Conservation (phyloP, 2,329 filamentous ascomycete species). For the Knufia petricola region DNA sequence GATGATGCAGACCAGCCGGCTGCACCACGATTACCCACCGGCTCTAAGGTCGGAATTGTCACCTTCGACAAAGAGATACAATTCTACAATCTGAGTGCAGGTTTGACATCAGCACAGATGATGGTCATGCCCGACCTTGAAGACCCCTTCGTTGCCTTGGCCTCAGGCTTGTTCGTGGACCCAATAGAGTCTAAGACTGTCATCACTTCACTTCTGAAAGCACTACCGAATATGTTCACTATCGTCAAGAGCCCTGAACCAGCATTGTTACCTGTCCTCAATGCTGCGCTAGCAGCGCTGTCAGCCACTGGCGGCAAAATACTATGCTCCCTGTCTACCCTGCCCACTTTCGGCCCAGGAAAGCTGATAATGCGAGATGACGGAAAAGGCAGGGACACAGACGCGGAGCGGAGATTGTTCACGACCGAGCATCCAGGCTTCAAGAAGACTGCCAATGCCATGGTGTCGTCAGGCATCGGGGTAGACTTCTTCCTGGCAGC, state of each 20-base stretch:
- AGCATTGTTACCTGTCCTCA: slow-evolving; percentile 72
- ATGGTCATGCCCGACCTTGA: slow-evolving; percentile 97
- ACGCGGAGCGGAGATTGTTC: slow-evolving; percentile 85
- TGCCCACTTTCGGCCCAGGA: slow-evolving; percentile 87
- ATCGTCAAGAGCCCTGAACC: slow-evolving; percentile 84
- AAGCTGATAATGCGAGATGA: slow-evolving; percentile 79
- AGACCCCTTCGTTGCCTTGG: slow-evolving; percentile 88
- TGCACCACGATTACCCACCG: slow-evolving; percentile 53
- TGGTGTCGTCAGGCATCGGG: slow-evolving; percentile 78
- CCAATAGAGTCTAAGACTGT: slow-evolving; percentile 78
- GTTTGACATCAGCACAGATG: slow-evolving; percentile 85
- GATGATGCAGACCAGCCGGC: slow-evolving; percentile 46
- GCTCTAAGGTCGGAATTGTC: slow-evolving; percentile 84
- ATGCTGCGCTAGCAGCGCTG: slow-evolving; percentile 73
- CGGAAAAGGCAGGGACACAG: slow-evolving; percentile 72
- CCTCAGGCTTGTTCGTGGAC: slow-evolving; percentile 88
- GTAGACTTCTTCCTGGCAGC: slow-evolving; percentile 92
- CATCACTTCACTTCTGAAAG: slow-evolving; percentile 76
- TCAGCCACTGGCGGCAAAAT: slow-evolving; percentile 86
- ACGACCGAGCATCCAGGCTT: slow-evolving; percentile 82
- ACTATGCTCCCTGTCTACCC: slow-evolving; percentile 72
- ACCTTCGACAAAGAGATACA: slow-evolving; percentile 96
- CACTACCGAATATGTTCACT: slow-evolving; percentile 78
- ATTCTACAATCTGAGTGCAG: slow-evolving; percentile 87
- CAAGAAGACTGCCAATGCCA: slow-evolving; percentile 75